These are phyloP conservation scores for Colletotrichum musae DNA, from an alignment of 2,329 filamentous ascomycete genomes.

Conservation along the genomic window DNA sequence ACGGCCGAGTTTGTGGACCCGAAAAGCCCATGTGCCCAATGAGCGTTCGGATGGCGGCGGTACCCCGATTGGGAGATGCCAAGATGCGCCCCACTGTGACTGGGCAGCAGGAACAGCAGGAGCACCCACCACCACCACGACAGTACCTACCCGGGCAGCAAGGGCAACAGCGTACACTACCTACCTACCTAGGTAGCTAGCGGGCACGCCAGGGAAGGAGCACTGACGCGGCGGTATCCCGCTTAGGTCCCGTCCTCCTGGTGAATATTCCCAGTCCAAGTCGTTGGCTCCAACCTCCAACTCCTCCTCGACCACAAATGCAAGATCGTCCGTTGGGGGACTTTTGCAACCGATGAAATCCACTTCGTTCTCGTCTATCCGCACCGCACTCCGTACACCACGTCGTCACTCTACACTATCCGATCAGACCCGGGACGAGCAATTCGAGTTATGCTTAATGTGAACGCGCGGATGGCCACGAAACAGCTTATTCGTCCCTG, in stretches of 20 bases:
- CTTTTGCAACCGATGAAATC: background rate
- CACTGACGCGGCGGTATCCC: too few species aligned
- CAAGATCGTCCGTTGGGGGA: background rate
- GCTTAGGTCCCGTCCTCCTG: too few species aligned
- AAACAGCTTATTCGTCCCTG: background rate
- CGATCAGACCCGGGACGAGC: background rate
- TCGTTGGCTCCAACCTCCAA: too few species aligned
- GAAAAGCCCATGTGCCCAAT: background rate
- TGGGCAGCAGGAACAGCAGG: background rate
- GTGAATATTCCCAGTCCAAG: too few species aligned
- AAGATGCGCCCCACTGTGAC: background rate
- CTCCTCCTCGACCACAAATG: too few species aligned
- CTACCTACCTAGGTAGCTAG: too few species aligned
- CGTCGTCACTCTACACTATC: background rate
- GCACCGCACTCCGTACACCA: too few species aligned
- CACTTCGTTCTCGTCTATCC: background rate
- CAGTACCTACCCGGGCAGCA: too few species aligned
- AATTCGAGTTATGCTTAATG: background rate
- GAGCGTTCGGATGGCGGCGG: conserved; percentile 28
- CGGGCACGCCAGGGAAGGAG: too few species aligned
- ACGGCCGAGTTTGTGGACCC: background rate
- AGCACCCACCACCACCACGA: too few species aligned
- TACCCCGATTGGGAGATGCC: conserved; percentile 24
- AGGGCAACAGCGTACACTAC: too few species aligned
- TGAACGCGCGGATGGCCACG: background rate